Percentiles rank a stretch among this genome's conserved stretches.
These are phyloP conservation scores for Chytridiales sp. DNA, from an alignment of 371 early-diverging fungal genomes.

Conservation along the genomic window DNA sequence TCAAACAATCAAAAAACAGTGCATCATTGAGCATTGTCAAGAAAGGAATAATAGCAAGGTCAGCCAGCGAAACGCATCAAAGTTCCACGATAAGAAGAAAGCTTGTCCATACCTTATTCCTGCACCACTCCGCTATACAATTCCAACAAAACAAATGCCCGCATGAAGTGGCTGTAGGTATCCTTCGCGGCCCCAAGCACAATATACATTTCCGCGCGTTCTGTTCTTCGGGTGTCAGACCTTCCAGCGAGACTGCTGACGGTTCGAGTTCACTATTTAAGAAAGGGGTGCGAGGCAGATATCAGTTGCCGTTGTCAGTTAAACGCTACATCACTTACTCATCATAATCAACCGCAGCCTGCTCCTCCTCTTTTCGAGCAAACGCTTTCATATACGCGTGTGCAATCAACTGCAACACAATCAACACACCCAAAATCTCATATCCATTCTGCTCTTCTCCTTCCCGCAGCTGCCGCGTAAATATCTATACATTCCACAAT, in stretches of 20 bases:
- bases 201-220: slow-evolving; percentile 69
- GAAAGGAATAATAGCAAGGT: too few relatives aligned
- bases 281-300: too few relatives aligned
- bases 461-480: slow-evolving; percentile 70
- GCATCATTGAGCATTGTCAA: too few relatives aligned
- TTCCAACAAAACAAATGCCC: slow-evolving; percentile 94
- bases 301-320: too few relatives aligned
- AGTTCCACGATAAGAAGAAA: too few relatives aligned
- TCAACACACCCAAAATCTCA: slow-evolving; percentile 79
- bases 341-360: slow-evolving; percentile 36
- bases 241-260: too few relatives aligned
- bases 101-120: slow-evolving; percentile 66
- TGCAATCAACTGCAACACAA: slow-evolving; percentile 67
- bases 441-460: slow-evolving; percentile 70
- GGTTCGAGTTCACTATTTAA: not conserved
- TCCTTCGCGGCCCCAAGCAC: slow-evolving; percentile 72
- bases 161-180: slow-evolving; percentile 82
- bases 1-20: not conserved
- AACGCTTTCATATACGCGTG: slow-evolving; percentile 14
- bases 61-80: too few relatives aligned
- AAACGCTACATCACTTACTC: slow-evolving; percentile 18
- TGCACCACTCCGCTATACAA: slow-evolving; percentile 88
- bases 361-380: slow-evolving; percentile 34
- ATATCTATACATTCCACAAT: slow-evolving; percentile 49
- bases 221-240: slow-evolving; percentile 26